phyloP scores from a whole-genome alignment of 306 rosid genomes.

The Fragaria iinumae region DNA sequence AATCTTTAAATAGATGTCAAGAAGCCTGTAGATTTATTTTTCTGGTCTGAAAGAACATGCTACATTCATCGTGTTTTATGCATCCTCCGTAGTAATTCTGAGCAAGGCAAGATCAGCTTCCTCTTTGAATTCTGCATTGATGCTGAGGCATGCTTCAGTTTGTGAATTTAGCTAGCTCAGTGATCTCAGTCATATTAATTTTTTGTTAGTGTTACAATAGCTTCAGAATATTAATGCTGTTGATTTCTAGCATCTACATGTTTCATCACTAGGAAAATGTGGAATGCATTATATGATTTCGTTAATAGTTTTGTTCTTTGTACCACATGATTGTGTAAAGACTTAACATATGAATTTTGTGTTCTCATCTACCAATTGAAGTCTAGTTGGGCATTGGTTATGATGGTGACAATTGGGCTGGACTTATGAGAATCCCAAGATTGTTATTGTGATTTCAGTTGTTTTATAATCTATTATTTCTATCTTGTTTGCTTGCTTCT shows the following conservation, averaged over 20 bases:
- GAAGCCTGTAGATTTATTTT: background rate
- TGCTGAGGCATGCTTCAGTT: background rate
- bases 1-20: background rate
- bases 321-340: background rate
- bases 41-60: background rate
- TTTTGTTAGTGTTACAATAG: background rate
- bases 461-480: background rate
- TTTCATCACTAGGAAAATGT: background rate
- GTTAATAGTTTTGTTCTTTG: background rate
- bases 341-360: background rate
- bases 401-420: background rate
- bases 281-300: background rate
- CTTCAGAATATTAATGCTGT: background rate
- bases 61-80: background rate
- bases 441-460: background rate
- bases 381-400: background rate
- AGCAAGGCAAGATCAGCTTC: background rate
- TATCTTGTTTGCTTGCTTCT: constrained; percentile 7
- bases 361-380: background rate
- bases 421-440: background rate
- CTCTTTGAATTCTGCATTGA: background rate
- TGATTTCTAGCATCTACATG: background rate
- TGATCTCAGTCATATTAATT: background rate
- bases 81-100: background rate
- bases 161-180: background rate